Evolutionary conservation across 768 basidiomycete species (phyloP).

Genomic region (Pleurotus giganteus): DNA sequence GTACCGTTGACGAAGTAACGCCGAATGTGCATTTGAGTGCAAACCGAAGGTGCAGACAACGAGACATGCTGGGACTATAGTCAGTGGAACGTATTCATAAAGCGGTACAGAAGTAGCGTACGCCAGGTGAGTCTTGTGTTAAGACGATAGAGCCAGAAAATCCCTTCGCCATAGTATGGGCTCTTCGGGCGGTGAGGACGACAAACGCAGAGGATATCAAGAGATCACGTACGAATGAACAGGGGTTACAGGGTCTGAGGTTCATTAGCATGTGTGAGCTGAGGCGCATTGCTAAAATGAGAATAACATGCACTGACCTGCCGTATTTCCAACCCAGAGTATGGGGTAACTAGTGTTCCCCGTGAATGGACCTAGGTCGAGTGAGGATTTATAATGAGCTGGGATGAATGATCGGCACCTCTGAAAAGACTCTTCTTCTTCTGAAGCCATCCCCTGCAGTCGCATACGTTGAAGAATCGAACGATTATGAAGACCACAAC

Average conservation of each 20-base stretch:
- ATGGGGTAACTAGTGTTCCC: slow-evolving; percentile 38
- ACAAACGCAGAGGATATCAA: too few species aligned
- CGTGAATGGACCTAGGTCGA: slow-evolving; percentile 27
- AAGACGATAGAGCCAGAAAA: slow-evolving; percentile 39
- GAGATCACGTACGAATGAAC: slow-evolving; percentile 3
- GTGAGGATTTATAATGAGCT: neutral
- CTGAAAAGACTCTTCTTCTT: slow-evolving; percentile 20
- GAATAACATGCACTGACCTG: slow-evolving; percentile 17
- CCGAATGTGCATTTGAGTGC: slow-evolving; percentile 27
- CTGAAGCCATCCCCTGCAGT: slow-evolving; percentile 25
- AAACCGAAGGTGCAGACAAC: slow-evolving; percentile 18
- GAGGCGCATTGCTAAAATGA: too few species aligned
- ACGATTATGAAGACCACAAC: neutral
- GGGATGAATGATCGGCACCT: slow-evolving; percentile 10
- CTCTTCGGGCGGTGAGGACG: slow-evolving; percentile 23
- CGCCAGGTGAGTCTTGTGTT: slow-evolving; percentile 40
- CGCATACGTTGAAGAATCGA: neutral
- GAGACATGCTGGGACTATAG: slow-evolving; percentile 16
- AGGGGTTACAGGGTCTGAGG: slow-evolving; percentile 19
- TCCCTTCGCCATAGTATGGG: slow-evolving; percentile 34
- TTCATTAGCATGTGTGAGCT: neutral
- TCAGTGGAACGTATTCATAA: neutral
- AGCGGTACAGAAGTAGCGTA: slow-evolving; percentile 16
- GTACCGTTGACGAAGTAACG: slow-evolving; percentile 39
- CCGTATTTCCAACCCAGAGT: slow-evolving; percentile 39